phyloP scores from a whole-genome alignment of 129 eudicot genomes.

The Helianthus tuberosus region DNA sequence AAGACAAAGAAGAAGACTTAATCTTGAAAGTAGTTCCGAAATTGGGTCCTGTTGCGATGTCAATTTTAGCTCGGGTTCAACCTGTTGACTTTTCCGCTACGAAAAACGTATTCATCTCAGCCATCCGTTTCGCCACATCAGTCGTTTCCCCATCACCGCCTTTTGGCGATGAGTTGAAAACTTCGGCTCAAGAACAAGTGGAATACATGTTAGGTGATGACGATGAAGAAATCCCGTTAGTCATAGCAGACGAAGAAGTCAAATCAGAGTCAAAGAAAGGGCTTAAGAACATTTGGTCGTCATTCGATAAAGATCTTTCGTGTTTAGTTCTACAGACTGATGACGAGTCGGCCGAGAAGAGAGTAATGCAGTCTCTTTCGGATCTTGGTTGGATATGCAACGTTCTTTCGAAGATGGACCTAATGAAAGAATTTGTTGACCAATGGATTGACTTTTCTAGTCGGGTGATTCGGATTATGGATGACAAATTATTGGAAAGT shows the following conservation, averaged over 20 bases:
- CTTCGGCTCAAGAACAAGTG: slow-evolving; percentile 92
- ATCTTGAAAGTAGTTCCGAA: slow-evolving; percentile 50
- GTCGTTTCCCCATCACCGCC: slow-evolving; percentile 50
- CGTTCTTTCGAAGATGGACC: slow-evolving; percentile 61
- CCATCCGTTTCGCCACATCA: slow-evolving; percentile 80
- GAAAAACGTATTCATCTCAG: slow-evolving; percentile 71
- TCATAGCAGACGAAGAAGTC: slow-evolving; percentile 68
- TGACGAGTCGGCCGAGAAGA: slow-evolving; percentile 41
- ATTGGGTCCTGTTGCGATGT: slow-evolving; percentile 78
- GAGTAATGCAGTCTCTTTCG: slow-evolving; percentile 43
- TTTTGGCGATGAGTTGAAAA: slow-evolving; percentile 67
- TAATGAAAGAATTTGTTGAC: slow-evolving; percentile 75
- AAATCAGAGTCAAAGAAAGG: slow-evolving; percentile 54
- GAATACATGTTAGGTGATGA: slow-evolving; percentile 92
- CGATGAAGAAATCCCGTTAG: slow-evolving; percentile 60
- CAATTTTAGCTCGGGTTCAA: slow-evolving; percentile 64
- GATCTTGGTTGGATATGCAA: slow-evolving; percentile 83
- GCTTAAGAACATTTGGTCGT: slow-evolving; percentile 48
- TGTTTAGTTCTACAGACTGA: slow-evolving; percentile 42
- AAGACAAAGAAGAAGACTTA: slow-evolving; percentile 76
- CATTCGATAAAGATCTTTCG: slow-evolving; percentile 48
- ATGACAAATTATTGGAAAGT: slow-evolving; percentile 44
- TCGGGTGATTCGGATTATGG: slow-evolving; percentile 41
- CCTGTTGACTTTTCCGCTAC: slow-evolving; percentile 56
- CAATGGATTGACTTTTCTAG: slow-evolving; percentile 64